Conservation (phyloP, 495 filamentous ascomycete species). For the Penicillium crystallinum region DNA sequence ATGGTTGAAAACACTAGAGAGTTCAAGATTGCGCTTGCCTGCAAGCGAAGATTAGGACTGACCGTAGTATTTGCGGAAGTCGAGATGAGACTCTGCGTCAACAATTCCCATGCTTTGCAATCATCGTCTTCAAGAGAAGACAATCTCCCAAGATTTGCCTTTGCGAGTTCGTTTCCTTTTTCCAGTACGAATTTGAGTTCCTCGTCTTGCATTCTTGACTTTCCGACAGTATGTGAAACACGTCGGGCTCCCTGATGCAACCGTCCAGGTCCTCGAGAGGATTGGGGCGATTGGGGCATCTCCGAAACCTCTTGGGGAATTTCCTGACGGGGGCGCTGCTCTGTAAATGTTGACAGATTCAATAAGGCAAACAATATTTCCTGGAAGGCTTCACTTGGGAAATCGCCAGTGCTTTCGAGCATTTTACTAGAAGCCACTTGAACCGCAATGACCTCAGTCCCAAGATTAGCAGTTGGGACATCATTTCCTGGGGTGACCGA, state of each 20-base stretch:
- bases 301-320: constrained; percentile 19
- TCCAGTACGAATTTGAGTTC: constrained; percentile 67
- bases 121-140: constrained; percentile 54
- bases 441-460: constrained; percentile 76
- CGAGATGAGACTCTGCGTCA: constrained; percentile 64
- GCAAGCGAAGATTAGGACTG: constrained; percentile 58
- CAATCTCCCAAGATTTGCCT: constrained; percentile 73
- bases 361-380: constrained; percentile 72
- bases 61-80: constrained; percentile 52
- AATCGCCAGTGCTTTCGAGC: constrained; percentile 85
- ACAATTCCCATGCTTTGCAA: constrained; percentile 65
- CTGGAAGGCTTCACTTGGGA: constrained; percentile 75
- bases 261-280: constrained; percentile 24
- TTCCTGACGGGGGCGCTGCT: constrained; percentile 25
- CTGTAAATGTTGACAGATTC: constrained; percentile 49
- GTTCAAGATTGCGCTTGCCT: constrained; percentile 69
- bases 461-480: constrained; percentile 56
- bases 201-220: constrained; percentile 43
- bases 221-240: constrained; percentile 44
- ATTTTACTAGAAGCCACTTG: constrained; percentile 82
- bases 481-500: constrained; percentile 31
- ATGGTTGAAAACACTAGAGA: constrained; percentile 57
- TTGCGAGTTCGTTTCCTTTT: constrained; percentile 71
- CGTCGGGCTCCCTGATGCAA: constrained; percentile 57
- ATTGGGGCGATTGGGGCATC: constrained; percentile 23